A percentile compares a stretch with the other conserved stretches of the same genome.
phyloP scores from a whole-genome alignment of 441 rosid species.

The Gossypium laxum region DNA sequence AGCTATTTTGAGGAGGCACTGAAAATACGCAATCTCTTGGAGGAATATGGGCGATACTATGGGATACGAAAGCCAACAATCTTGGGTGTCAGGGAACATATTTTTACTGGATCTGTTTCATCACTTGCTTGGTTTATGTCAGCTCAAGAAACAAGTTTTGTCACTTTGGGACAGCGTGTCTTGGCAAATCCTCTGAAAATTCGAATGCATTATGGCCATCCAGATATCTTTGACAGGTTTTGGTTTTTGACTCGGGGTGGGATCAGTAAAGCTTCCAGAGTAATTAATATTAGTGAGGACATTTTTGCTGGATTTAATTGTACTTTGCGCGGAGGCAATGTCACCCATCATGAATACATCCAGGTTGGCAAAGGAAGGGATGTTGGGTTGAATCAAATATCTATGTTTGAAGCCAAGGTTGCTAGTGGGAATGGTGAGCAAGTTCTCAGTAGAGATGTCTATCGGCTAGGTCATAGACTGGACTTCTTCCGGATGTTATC shows the following conservation, averaged over 20 bases:
- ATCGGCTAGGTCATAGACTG: constrained; percentile 3
- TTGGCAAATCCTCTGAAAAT: not conserved
- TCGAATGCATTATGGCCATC: not conserved
- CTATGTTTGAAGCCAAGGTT: constrained; percentile 6
- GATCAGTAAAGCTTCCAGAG: not conserved
- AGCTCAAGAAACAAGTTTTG: constrained; percentile 5
- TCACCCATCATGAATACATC: constrained; percentile 63
- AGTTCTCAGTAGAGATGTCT: not conserved
- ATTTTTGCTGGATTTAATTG: not conserved
- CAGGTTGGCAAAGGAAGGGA: constrained; percentile 72
- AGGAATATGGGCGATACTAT: not conserved
- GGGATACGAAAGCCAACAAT: constrained; percentile 26
- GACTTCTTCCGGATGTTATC: constrained; percentile 4
- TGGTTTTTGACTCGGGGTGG: constrained; percentile 1
- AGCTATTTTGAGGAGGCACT: constrained; percentile 2
- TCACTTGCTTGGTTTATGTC: constrained; percentile 45
- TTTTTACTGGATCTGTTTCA: constrained; percentile 61
- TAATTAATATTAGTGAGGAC: constrained; percentile 5
- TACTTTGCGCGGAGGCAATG: constrained; percentile 47
- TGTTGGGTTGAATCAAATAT: constrained; percentile 29
- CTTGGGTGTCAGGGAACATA: constrained; percentile 57
- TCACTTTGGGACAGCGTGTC: not conserved
- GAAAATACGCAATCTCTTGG: constrained; percentile 1
- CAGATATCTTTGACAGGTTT: not conserved
- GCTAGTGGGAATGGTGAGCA: constrained; percentile 9